A percentile compares a stretch with the other conserved stretches of the same genome.
These are phyloP conservation scores for Hagleromyces aurorensis DNA, from an alignment of 805 yeast genomes.

Conservation along the genomic window DNA sequence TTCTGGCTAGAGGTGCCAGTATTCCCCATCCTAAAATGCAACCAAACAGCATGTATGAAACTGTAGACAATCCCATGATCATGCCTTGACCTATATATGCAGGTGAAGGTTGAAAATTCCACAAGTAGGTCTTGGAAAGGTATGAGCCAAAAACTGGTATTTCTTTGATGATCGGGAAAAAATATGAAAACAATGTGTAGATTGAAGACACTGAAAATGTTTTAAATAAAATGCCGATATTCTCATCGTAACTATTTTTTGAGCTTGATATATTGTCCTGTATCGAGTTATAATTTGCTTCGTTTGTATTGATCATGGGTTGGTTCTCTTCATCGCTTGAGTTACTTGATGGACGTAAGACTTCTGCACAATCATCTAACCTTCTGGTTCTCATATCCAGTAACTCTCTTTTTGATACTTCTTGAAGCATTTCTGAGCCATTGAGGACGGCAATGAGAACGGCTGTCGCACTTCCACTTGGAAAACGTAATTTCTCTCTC, in stretches of 20 bases:
- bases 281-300: too few species aligned
- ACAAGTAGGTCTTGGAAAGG: slow-evolving; percentile 56
- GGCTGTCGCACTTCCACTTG: slow-evolving; percentile 95
- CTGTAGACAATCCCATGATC: slow-evolving; percentile 92
- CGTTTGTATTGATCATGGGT: slow-evolving; percentile 1
- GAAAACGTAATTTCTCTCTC: slow-evolving; percentile 83
- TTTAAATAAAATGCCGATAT: slow-evolving; percentile 47
- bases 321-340: slow-evolving; percentile 4
- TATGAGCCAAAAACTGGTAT: slow-evolving; percentile 70
- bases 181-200: slow-evolving; percentile 66
- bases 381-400: slow-evolving; percentile 30
- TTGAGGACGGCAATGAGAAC: slow-evolving; percentile 84
- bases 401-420: slow-evolving; percentile 25
- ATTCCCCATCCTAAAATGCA: slow-evolving; percentile 87
- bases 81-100: slow-evolving; percentile 97
- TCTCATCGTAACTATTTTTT: slow-evolving; percentile 36
- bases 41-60: slow-evolving; percentile 84
- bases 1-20: slow-evolving; percentile 71
- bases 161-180: slow-evolving; percentile 57
- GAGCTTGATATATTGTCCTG: too few species aligned
- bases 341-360: slow-evolving; percentile 12
- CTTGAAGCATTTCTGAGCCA: slow-evolving; percentile 46
- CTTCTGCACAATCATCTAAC: slow-evolving; percentile 24
- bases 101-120: slow-evolving; percentile 94
- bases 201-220: slow-evolving; percentile 65